Percentiles rank a stretch among this genome's conserved stretches.
These are phyloP conservation scores for Clonostachys rosea DNA, from an alignment of 2,329 filamentous ascomycete species.

Conservation along the genomic window DNA sequence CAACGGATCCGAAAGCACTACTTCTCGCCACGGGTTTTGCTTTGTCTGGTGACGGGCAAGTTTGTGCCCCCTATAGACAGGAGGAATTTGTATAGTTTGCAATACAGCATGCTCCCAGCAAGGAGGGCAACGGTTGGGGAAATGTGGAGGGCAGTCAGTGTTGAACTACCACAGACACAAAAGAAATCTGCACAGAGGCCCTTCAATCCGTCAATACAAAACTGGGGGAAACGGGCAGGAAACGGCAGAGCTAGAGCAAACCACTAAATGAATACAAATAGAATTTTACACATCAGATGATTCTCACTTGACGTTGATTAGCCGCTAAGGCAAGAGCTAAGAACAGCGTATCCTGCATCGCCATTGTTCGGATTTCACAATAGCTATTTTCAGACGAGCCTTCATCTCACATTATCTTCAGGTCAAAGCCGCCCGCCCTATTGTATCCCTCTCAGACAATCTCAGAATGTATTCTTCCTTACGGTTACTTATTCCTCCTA, in stretches of 20 bases:
- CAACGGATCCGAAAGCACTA: conserved; percentile 94
- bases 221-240: conserved; percentile 17
- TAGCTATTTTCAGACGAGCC: too few relatives aligned
- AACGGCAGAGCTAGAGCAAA: not conserved
- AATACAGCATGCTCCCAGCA: conserved; percentile 96
- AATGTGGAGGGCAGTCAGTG: conserved; percentile 72
- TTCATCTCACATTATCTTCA: too few relatives aligned
- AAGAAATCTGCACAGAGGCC: conserved; percentile 34
- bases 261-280: not conserved
- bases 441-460: too few relatives aligned
- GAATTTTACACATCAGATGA: too few relatives aligned
- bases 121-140: conserved; percentile 74
- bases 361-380: too few relatives aligned
- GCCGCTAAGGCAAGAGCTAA: too few relatives aligned
- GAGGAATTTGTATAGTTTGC: conserved; percentile 89
- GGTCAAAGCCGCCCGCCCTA: too few relatives aligned
- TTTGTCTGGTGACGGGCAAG: conserved; percentile 82
- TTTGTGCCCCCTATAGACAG: conserved; percentile 95
- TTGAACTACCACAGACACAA: conserved; percentile 20
- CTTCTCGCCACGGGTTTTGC: conserved; percentile 79
- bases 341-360: too few relatives aligned
- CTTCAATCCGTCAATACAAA: conserved; percentile 22
- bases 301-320: too few relatives aligned
- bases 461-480: too few relatives aligned
- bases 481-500: too few relatives aligned